phyloP scores from a whole-genome alignment of 805 yeast species.

The Lipomyces lipofer region DNA sequence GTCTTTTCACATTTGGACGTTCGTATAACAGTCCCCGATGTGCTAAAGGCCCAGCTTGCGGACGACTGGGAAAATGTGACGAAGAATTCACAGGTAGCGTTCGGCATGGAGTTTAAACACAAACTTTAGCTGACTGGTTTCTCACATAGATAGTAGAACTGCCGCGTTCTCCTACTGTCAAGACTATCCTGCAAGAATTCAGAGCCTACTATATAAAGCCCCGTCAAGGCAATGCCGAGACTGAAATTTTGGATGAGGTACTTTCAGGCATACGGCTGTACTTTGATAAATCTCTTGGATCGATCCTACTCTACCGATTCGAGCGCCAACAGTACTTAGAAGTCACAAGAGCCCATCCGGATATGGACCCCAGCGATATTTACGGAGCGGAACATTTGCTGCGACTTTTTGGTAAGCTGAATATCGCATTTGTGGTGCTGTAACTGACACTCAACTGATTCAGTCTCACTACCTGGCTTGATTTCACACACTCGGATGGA shows the following conservation, averaged over 20 bases:
- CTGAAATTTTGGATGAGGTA: conserved; percentile 65
- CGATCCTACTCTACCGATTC: conserved; percentile 67
- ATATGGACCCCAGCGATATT: conserved; percentile 46
- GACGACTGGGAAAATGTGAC: conserved; percentile 95
- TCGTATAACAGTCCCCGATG: conserved; percentile 58
- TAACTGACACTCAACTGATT: no score
- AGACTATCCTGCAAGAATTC: conserved; percentile 57
- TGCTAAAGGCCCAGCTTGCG: conserved; percentile 68
- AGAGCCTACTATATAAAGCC: conserved; percentile 36
- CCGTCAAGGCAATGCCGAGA: conserved; percentile 41
- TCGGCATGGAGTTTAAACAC: not conserved
- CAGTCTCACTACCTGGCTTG: conserved; percentile 79
- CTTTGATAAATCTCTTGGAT: conserved; percentile 72
- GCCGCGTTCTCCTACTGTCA: conserved; percentile 60
- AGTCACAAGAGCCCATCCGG: conserved; percentile 43
- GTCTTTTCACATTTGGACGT: conserved; percentile 48
- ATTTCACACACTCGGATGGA: conserved; percentile 80
- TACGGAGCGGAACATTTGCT: conserved; percentile 85
- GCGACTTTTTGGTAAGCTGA: conserved; percentile 55
- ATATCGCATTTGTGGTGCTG: no score
- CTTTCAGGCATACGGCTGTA: conserved; percentile 66
- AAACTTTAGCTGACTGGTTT: no score
- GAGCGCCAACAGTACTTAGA: conserved; percentile 74
- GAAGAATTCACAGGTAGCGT: conserved; percentile 58
- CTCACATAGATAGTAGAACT: conserved; percentile 52